Evolutionary conservation across 2,329 filamentous ascomycete species (phyloP), one percentile per base, ranked within the genome.

Genomic region (Emergomyces pasteurianus): DNA sequence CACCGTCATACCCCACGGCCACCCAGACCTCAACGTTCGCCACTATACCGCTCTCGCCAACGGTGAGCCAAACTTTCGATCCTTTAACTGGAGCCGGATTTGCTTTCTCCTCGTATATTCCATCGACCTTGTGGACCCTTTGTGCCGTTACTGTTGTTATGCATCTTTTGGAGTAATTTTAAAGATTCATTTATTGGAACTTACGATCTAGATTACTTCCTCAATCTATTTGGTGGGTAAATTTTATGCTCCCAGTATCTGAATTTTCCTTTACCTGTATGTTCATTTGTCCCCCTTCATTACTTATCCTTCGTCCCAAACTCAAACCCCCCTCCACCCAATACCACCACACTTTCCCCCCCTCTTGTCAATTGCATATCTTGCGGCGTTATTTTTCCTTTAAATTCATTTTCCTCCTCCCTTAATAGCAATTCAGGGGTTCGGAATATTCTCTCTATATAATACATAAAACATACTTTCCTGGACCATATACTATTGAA

Each of bases 1-100:
- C 43, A 67, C 65, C 62, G 9, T 59, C 63, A 7, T 65, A 66
- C 10, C 63, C 21, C 63, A 64, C 36, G 6, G 12, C 50, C 23
- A 28, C 18, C 34, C 52, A 55, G 52, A 9, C 52, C 9, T 55
- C 67, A 63, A 65, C 62, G 61, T 21, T 65, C 64, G 23, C 66
- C 62, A 50, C 66, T 61, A 5, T 64, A 62, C 38, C 63, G 61
- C 64, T 42, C 60, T 14, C 62, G 23, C 58, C 63, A 52, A 59
- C 58, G 2, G 34, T 52, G 3, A 61, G 23, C 23, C n/a, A 63
- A 16, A 61, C 54, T 31, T 16, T 61, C 42, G 38, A 57, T 21
- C 56, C 50, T 26, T 66, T 62, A 57, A 56, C 31, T 42, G 63
- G 65, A 28, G 58, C 61, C 46, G 63, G 65, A 23, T 60, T 58